Evolutionary conservation across 495 filamentous ascomycete species (phyloP), one percentile per base, ranked within the genome.

Genomic region (Venustampulla echinocandica): DNA sequence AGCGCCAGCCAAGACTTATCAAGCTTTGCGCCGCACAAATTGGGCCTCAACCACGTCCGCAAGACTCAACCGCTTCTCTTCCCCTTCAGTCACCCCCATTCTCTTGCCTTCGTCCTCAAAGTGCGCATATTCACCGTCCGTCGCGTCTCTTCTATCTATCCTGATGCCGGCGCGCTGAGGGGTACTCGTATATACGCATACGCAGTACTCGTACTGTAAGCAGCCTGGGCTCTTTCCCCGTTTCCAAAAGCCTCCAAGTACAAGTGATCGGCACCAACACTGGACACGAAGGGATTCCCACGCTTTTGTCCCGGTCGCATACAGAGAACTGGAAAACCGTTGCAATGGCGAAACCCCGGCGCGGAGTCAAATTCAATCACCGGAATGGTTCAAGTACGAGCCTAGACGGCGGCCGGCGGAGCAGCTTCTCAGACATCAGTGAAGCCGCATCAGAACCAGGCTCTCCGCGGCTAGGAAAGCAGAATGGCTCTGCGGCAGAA

Each of bases 291-390:
- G 37, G 49, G 38, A 50, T 55, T 45, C 23, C 19, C 15, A 35
- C 37, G 30, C 22, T 39, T 39, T 23, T 19, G 3, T 34, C 21
- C 10, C n/a, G n/a, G n/a, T n/a, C n/a, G n/a, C n/a, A n/a, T n/a
- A n/a, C n/a, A n/a, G n/a, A n/a, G n/a, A n/a, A n/a, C n/a, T n/a
- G n/a, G n/a, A n/a, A n/a, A n/a, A n/a, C n/a, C n/a, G n/a, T n/a
- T n/a, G n/a, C n/a, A 60, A 87, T 85, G 83, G 74, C 80, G 52
- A 84, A 81, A 70, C 74, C 82, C 50, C 82, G 84, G 61, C 78
- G 87, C 57, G 82, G 81, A 65, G 86, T 95, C 57, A 82, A 87
- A 60, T 95, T 95, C 66, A 78, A 80, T 52, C 80, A 85, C 61
- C 72, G 79, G 42, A 78, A 54, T 52, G 76, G 69, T 44, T 69